Evolutionary conservation across 805 yeast genomes (phyloP).

Genomic region (Saccharomycopsis microspora): DNA sequence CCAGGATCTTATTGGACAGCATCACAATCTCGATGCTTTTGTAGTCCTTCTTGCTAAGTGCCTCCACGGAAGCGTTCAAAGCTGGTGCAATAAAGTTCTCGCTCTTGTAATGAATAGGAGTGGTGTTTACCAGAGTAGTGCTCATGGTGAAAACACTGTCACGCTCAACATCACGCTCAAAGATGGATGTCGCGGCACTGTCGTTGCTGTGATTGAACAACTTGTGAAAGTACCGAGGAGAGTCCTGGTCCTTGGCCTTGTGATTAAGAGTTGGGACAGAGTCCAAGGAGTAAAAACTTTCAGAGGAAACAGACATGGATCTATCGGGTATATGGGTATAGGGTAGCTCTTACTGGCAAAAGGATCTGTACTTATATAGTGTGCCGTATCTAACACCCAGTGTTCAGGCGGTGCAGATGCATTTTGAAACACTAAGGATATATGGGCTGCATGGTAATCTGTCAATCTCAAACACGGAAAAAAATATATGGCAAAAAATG

Average conservation of each 20-base stretch:
- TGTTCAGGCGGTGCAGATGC: too few relatives aligned
- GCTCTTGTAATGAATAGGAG: constrained; percentile 4
- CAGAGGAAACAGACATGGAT: background rate
- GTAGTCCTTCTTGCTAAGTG: background rate
- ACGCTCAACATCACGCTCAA: constrained; percentile 16
- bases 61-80: constrained; percentile 15
- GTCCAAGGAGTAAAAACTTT: background rate
- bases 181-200: constrained; percentile 10
- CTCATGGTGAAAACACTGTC: constrained; percentile 6
- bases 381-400: too few relatives aligned
- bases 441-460: too few relatives aligned
- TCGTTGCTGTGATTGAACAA: background rate
- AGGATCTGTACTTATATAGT: too few relatives aligned
- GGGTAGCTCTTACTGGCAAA: too few relatives aligned
- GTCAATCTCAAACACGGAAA: too few relatives aligned
- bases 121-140: constrained; percentile 3
- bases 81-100: constrained; percentile 15
- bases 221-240: constrained; percentile 2
- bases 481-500: too few relatives aligned
- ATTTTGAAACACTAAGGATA: too few relatives aligned
- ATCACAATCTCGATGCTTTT: background rate
- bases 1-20: background rate
- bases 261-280: background rate
- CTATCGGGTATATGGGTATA: background rate
- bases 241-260: background rate